Conservation (phyloP, 2,329 filamentous ascomycete genomes). For the Colletotrichum euphorbiae region DNA sequence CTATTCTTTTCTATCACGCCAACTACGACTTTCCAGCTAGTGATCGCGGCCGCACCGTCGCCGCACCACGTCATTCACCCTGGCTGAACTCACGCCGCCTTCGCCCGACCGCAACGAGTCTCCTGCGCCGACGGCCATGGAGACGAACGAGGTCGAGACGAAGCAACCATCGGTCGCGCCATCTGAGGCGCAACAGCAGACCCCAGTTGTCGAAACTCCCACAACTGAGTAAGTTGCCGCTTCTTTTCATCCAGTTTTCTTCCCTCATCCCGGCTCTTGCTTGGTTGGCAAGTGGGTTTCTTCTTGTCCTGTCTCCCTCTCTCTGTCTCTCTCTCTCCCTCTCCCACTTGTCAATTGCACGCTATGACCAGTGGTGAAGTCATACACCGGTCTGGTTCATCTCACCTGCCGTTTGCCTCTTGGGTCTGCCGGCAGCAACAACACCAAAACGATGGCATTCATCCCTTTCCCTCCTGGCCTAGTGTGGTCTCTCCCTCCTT, state of each 20-base stretch:
- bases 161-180: slow-evolving; percentile 38
- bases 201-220: slow-evolving; percentile 29
- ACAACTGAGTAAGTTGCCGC: slow-evolving; percentile 30
- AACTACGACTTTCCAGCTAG: slow-evolving; percentile 13
- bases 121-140: slow-evolving; percentile 23
- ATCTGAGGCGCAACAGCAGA: slow-evolving; percentile 33
- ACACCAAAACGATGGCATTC: background rate
- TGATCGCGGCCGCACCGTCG: slow-evolving; percentile 1
- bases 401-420: slow-evolving; percentile 7
- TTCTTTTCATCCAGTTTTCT: background rate
- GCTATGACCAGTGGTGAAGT: slow-evolving; percentile 37
- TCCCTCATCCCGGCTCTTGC: background rate
- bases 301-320: background rate
- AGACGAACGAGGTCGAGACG: slow-evolving; percentile 35
- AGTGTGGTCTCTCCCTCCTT: background rate
- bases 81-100: slow-evolving; percentile 16
- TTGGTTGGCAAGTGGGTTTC: background rate
- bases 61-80: background rate
- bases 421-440: background rate
- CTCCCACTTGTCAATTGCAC: background rate
- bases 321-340: background rate
- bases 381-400: slow-evolving; percentile 15
- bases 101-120: slow-evolving; percentile 1
- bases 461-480: background rate
- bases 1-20: background rate